A percentile compares a stretch with the other conserved stretches of the same genome.
These are phyloP conservation scores for Podila minutissima DNA, from an alignment of 192 early-diverging fungal genomes.

Conservation along the genomic window DNA sequence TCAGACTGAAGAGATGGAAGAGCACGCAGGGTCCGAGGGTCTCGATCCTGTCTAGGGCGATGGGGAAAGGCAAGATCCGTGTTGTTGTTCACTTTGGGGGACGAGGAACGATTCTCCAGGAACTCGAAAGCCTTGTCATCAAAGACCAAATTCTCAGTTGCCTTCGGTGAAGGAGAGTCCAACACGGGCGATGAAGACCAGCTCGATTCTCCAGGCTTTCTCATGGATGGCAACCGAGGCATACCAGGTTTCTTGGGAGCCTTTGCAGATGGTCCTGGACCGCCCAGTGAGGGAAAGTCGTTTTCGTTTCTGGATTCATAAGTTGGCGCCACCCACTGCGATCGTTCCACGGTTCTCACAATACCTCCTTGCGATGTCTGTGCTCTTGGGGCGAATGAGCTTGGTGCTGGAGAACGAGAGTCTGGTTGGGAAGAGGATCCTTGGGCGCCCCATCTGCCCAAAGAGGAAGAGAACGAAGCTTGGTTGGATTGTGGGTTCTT, in stretches of 20 bases:
- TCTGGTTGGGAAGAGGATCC: not conserved
- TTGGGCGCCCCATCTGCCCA: not conserved
- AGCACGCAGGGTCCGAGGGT: not conserved
- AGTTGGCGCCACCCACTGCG: slow-evolving; percentile 25
- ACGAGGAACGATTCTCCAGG: not conserved
- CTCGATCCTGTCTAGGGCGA: not conserved
- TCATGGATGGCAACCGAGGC: slow-evolving; percentile 12
- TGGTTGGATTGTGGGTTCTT: not conserved
- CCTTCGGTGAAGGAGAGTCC: not conserved
- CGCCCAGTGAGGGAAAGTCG: slow-evolving; percentile 26
- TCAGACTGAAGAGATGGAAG: not conserved
- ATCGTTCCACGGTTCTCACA: not conserved
- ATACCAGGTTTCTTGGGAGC: slow-evolving; percentile 8
- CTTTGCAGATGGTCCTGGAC: not conserved
- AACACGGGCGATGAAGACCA: not conserved
- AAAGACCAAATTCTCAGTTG: not conserved
- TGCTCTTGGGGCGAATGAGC: too few species aligned
- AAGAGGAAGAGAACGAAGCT: not conserved
- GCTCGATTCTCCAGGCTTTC: not conserved
- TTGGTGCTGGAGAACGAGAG: too few species aligned
- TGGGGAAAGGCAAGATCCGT: not conserved
- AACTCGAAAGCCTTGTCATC: not conserved
- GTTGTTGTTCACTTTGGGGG: not conserved
- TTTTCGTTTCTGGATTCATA: slow-evolving; percentile 5
- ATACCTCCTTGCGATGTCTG: not conserved